phyloP scores from a whole-genome alignment of 129 eudicot genomes.

The Scalesia atractyloides region DNA sequence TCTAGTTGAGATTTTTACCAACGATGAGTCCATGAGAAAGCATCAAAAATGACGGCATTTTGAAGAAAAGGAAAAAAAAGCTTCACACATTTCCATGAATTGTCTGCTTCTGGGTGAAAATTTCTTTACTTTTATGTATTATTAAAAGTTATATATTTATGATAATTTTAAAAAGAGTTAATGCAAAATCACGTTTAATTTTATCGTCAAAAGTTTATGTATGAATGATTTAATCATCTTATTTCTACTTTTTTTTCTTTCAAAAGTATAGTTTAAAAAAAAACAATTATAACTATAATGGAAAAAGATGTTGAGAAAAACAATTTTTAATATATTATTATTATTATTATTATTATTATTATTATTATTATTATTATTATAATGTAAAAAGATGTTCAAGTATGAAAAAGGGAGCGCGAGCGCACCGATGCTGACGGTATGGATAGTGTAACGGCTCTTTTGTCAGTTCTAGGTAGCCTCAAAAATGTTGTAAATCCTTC shows the following conservation, averaged over 20 bases:
- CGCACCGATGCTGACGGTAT: conserved; percentile 5
- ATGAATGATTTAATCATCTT: too few species aligned
- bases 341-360: not conserved
- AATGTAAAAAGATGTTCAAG: not conserved
- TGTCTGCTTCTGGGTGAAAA: conserved; percentile 25
- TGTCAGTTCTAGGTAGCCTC: conserved; percentile 16
- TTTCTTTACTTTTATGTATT: conserved; percentile 1
- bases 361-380: not conserved
- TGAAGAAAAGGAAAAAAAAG: not conserved
- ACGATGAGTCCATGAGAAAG: conserved; percentile 27
- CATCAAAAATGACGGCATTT: conserved; percentile 21
- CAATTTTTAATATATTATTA: too few species aligned
- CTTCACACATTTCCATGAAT: conserved; percentile 30
- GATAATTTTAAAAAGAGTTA: too few species aligned
- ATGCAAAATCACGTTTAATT: too few species aligned
- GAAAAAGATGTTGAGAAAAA: too few species aligned
- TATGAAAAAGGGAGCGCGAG: not conserved
- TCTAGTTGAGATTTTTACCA: too few species aligned
- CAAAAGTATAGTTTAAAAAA: too few species aligned
- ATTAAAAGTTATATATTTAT: too few species aligned
- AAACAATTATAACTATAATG: too few species aligned
- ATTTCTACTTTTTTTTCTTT: too few species aligned
- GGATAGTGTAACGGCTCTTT: conserved; percentile 33
- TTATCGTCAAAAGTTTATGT: too few species aligned
- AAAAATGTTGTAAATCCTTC: conserved; percentile 2